Conservation (phyloP, 2,329 filamentous ascomycete genomes). For the Xylaria multiplex region DNA sequence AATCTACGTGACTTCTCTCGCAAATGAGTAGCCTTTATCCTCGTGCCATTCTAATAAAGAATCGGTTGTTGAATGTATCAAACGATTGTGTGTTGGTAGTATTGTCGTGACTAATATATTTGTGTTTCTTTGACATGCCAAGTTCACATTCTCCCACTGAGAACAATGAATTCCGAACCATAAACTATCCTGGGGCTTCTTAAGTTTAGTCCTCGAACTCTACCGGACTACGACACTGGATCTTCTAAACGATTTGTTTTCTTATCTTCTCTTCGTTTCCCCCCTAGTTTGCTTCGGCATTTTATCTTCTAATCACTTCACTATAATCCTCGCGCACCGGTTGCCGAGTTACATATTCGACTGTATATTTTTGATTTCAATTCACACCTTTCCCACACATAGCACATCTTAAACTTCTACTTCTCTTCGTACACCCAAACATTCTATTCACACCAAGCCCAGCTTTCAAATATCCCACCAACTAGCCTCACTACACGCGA, state of each 20-base stretch:
- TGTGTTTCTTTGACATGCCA: background rate
- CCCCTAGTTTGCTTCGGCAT: conserved; percentile 4
- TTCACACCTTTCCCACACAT: background rate
- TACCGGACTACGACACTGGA: background rate
- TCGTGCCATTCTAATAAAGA: background rate
- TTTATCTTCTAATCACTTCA: background rate
- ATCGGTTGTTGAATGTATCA: background rate
- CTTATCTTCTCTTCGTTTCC: background rate
- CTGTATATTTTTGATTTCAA: background rate
- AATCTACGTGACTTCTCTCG: background rate
- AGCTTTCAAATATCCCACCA: background rate
- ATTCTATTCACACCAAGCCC: background rate
- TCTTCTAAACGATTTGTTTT: background rate
- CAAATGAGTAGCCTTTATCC: background rate
- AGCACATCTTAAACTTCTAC: background rate
- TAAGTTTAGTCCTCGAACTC: background rate
- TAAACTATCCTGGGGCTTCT: background rate
- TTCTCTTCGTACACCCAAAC: background rate
- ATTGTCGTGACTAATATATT: background rate
- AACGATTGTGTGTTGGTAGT: conserved; percentile 1
- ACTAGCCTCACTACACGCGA: background rate
- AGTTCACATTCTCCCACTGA: background rate
- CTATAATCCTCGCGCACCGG: conserved; percentile 13
- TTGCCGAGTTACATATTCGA: conserved; percentile 11
- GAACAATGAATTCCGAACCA: conserved; percentile 6